Evolutionary conservation across 192 early-diverging fungal species (phyloP), one percentile per base, ranked within the genome.

Genomic region (Phlyctochytrium planicorne): DNA sequence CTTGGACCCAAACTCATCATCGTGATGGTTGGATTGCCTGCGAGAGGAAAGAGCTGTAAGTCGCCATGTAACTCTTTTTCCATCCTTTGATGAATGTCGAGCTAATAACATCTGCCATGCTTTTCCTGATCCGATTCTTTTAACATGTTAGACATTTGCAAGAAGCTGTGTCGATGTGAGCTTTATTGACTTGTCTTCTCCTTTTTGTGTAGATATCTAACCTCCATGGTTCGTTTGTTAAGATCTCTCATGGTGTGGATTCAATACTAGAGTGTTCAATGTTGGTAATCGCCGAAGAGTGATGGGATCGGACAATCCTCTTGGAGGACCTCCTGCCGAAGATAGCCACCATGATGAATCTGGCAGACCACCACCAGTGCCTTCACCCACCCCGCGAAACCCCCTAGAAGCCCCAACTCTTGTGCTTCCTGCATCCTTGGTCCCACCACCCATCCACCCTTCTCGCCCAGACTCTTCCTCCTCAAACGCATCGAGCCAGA

Each of bases 21-120:
- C n/a, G 88, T 96, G 40, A 98, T 98, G 93, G 94, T 88, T 30
- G 97, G 97, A 4, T 75, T 98, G 53, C 97, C 97, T 31, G 97
- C 95, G 3, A 80, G 95, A 53, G 97, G 97, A 27, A 99, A 99
- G 77, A 80, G 75, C 34, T 87, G 82, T 85, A 62, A 67, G 70
- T 81, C 36, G 52, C 34, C 16, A 3, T 10, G 24, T 2, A 3
- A 63, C 2, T 37, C 10, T 47, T 24, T 47, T 4, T 63, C 10
- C 34, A 27, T 35, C 67, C 2, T 36, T 29, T 68, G 27, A 24
- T 68, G 16, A 66, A 68, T 63, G n/a, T 32, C 24, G 10, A 35
- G 16, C 52, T 69, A 12, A 0, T 60, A 16, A 0, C 0, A 1
- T 30, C 29, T 72, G 29, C 33, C 31, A 63, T 29, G 30, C 31